These are phyloP conservation scores for Suhomyces ambrosiae DNA, from an alignment of 1,139 yeast species.

Conservation along the genomic window DNA sequence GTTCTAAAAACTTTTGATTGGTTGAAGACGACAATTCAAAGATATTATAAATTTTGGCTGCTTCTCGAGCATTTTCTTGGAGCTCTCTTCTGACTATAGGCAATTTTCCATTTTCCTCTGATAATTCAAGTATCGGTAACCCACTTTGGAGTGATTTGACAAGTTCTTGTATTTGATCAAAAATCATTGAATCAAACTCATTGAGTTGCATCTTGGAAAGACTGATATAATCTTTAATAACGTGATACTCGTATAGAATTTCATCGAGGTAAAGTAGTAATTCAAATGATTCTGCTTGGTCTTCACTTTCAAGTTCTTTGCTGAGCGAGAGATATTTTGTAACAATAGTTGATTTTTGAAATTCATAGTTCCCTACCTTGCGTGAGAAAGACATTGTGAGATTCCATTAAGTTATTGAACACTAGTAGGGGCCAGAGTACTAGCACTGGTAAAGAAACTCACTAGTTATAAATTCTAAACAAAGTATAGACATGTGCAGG, in stretches of 20 bases:
- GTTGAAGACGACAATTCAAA: conserved; percentile 9
- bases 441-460: too few species aligned
- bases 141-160: conserved; percentile 22
- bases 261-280: conserved; percentile 28
- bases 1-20: conserved; percentile 1
- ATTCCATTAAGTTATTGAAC: neutral
- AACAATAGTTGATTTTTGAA: conserved; percentile 20
- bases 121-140: conserved; percentile 27
- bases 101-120: conserved; percentile 24
- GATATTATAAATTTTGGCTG: conserved; percentile 25
- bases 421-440: conserved; percentile 3
- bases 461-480: too few species aligned
- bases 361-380: conserved; percentile 25
- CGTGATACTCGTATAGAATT: conserved; percentile 26
- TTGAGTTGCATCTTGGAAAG: conserved; percentile 12
- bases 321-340: conserved; percentile 20
- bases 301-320: conserved; percentile 14
- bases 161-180: conserved; percentile 14
- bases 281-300: conserved; percentile 19
- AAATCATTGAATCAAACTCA: conserved; percentile 5
- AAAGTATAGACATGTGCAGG: neutral
- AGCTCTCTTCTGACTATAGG: conserved; percentile 32
- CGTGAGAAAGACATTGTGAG: conserved; percentile 9
- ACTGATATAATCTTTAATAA: conserved; percentile 16
- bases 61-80: conserved; percentile 35